phyloP scores from a whole-genome alignment of 2,329 filamentous ascomycete genomes.

The Coniochaeta prunicola region DNA sequence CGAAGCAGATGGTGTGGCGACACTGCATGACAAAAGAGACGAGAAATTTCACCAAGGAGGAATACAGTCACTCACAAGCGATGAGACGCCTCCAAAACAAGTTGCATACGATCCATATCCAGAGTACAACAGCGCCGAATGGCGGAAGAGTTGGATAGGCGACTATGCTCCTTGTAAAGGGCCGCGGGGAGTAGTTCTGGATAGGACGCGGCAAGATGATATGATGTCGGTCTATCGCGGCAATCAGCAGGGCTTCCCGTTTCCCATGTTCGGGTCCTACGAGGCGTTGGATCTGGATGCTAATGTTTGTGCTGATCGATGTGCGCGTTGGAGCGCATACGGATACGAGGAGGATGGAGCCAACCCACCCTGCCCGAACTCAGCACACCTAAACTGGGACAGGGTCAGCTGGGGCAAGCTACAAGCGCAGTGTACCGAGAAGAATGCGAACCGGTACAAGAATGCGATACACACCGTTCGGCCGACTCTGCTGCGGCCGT shows the following conservation, averaged over 20 bases:
- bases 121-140: slow-evolving; percentile 1
- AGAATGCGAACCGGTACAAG: slow-evolving; percentile 56
- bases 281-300: neutral
- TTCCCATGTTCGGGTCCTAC: slow-evolving; percentile 1
- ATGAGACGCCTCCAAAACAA: neutral
- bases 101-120: slow-evolving; percentile 4
- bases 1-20: neutral
- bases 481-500: neutral
- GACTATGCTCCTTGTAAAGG: neutral
- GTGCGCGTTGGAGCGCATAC: neutral
- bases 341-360: neutral
- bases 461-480: neutral
- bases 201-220: neutral
- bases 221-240: slow-evolving; percentile 3
- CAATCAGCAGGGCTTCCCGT: slow-evolving; percentile 3
- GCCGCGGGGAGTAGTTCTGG: neutral
- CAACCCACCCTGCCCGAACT: neutral
- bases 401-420: slow-evolving; percentile 61
- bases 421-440: slow-evolving; percentile 56
- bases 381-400: slow-evolving; percentile 43
- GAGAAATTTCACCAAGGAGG: slow-evolving; percentile 1
- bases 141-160: neutral
- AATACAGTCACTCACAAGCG: neutral
- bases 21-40: neutral
- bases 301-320: slow-evolving; percentile 2